Conservation (phyloP, 331 rosid species). For the Quercus tomentella region DNA sequence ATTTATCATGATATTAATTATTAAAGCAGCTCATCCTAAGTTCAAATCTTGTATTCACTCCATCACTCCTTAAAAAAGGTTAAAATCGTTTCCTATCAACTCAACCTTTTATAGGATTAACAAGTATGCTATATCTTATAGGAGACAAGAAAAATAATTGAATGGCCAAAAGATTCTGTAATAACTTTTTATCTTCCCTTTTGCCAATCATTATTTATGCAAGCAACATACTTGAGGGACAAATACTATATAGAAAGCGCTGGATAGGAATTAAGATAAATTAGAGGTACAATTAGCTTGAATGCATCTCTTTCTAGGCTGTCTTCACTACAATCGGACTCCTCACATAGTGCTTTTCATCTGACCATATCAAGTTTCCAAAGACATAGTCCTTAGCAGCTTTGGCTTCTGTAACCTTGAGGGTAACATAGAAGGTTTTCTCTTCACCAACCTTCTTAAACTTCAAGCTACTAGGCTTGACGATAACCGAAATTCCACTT, state of each 20-base stretch:
- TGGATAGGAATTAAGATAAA: not conserved
- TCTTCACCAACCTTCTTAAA: constrained; percentile 66
- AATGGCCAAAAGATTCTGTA: not conserved
- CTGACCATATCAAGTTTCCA: constrained; percentile 79
- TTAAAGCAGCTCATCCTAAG: no score
- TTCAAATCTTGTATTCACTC: no score
- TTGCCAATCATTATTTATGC: not conserved
- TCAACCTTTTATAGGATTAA: no score
- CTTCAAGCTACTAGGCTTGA: constrained; percentile 56
- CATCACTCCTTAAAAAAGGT: no score
- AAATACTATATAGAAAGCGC: not conserved
- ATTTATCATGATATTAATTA: no score
- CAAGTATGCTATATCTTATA: not conserved
- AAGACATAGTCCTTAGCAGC: constrained; percentile 44
- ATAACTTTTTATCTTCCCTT: not conserved
- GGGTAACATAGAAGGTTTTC: constrained; percentile 44
- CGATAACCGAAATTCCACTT: constrained; percentile 39
- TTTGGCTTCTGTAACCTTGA: constrained; percentile 32
- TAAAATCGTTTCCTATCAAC: no score
- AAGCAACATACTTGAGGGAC: not conserved
- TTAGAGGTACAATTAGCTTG: not conserved
- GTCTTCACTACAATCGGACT: constrained; percentile 78
- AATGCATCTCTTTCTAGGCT: constrained; percentile 18
- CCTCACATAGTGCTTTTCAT: constrained; percentile 62
- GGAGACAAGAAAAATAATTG: not conserved